These are phyloP conservation scores for Stagonosporopsis cucurbitacearum DNA, from an alignment of 2,329 filamentous ascomycete species.

Conservation along the genomic window DNA sequence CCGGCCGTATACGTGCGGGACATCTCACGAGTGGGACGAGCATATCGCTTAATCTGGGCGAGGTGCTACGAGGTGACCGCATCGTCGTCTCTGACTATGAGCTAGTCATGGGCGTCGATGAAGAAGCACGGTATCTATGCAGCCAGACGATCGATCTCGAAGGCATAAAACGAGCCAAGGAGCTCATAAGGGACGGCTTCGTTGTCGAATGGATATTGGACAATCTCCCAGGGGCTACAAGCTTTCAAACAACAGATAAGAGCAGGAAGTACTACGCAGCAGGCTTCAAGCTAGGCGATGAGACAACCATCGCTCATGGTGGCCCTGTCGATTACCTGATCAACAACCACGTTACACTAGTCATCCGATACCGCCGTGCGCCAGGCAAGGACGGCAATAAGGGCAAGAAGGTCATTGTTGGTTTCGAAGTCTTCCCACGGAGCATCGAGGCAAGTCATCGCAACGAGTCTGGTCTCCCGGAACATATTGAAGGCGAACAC, in stretches of 20 bases:
- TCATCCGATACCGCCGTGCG: slow-evolving; percentile 77
- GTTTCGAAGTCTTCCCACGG: slow-evolving; percentile 90
- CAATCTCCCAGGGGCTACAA: slow-evolving; percentile 86
- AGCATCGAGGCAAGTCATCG: slow-evolving; percentile 72
- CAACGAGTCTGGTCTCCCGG: slow-evolving; percentile 70
- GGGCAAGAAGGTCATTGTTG: slow-evolving; percentile 81
- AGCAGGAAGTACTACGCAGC: slow-evolving; percentile 86
- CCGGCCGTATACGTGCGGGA: slow-evolving; percentile 69
- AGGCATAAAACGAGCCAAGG: slow-evolving; percentile 70
- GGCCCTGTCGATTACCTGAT: slow-evolving; percentile 73
- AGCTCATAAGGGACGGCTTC: slow-evolving; percentile 79
- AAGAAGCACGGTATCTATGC: slow-evolving; percentile 75
- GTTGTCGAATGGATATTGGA: slow-evolving; percentile 95
- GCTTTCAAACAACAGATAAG: slow-evolving; percentile 86
- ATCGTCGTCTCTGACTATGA: slow-evolving; percentile 87
- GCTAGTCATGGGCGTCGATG: slow-evolving; percentile 76
- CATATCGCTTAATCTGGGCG: slow-evolving; percentile 82
- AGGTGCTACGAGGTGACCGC: slow-evolving; percentile 84
- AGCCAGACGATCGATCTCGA: slow-evolving; percentile 68
- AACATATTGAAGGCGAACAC: slow-evolving; percentile 67
- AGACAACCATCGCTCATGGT: slow-evolving; percentile 66
- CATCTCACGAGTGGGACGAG: slow-evolving; percentile 77
- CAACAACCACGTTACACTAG: slow-evolving; percentile 87
- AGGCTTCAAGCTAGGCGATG: slow-evolving; percentile 86
- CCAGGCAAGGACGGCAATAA: slow-evolving; percentile 71